Evolutionary conservation across 164 flowering plant species (phyloP), one percentile per base, ranked within the genome.

Genomic region (Aristolochia californica): DNA sequence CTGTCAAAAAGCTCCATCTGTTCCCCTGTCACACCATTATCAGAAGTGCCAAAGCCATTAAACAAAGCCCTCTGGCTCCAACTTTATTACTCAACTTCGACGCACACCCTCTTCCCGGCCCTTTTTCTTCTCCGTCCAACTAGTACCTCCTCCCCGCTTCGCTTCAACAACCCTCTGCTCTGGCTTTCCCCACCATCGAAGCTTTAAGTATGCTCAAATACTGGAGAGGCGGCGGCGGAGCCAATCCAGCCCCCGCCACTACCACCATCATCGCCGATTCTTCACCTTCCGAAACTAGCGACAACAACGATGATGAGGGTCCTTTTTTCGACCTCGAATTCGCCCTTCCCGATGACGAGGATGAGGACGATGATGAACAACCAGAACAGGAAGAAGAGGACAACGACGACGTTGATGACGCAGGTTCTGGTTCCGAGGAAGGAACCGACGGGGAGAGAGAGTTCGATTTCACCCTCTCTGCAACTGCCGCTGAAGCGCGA

Each of bases 101-200:
- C 21, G 12, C 55, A n/a, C n/a, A n/a, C n/a, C n/a, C n/a, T n/a
- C n/a, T n/a, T n/a, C n/a, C n/a, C n/a, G n/a, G n/a, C n/a, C n/a
- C n/a, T n/a, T n/a, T n/a, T n/a, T n/a, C n/a, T n/a, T n/a, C n/a
- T n/a, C n/a, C n/a, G n/a, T n/a, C n/a, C n/a, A n/a, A n/a, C n/a
- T n/a, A n/a, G n/a, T n/a, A n/a, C n/a, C n/a, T n/a, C 16, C 55
- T 21, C 23, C 22, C 16, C 16, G 5, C 26, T 21, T 8, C 1
- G 13, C 26, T 51, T 51, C 23, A 21, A 56, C 21, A 43, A 23
- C 17, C 53, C 24, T n/a, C 43, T 48, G 67, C 58, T 64, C 91
- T 91, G 90, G 96, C 98, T 88, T 75, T 91, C 80, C 96, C 95
- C 53, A 83, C 89, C 26, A 91, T 91, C 96, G 98, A 91, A 73